Percentiles rank a stretch among this genome's conserved stretches.
These are phyloP conservation scores for Pestalotiopsis sp. DNA, from an alignment of 2,329 filamentous ascomycete species.

Conservation along the genomic window DNA sequence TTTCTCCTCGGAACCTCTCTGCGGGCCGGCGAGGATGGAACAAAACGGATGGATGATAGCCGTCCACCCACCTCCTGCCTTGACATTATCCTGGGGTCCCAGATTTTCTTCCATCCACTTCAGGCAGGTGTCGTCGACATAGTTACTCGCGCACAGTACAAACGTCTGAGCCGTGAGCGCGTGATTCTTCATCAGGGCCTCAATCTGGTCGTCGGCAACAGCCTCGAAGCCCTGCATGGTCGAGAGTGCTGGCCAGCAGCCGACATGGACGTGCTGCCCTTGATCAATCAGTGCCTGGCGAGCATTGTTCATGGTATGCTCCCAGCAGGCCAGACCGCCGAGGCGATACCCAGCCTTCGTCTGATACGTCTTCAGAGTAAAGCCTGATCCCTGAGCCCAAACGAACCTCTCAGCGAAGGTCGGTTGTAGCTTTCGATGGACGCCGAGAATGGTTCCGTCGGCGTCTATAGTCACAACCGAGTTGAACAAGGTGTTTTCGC, in stretches of 20 bases:
- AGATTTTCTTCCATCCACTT: conserved; percentile 37
- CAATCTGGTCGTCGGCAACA: conserved; percentile 45
- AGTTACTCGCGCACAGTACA: conserved; percentile 43
- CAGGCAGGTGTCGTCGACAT: conserved; percentile 43
- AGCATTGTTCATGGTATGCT: conserved; percentile 33
- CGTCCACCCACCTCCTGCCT: conserved; percentile 31
- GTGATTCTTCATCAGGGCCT: conserved; percentile 48
- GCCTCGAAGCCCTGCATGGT: conserved; percentile 39
- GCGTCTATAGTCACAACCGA: conserved; percentile 29
- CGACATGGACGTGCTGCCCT: conserved; percentile 31
- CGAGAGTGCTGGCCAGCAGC: conserved; percentile 33
- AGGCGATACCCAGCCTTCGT: conserved; percentile 20
- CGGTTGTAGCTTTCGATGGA: conserved; percentile 36
- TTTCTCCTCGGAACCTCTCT: conserved; percentile 25
- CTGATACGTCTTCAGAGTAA: conserved; percentile 23
- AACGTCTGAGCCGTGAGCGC: conserved; percentile 47
- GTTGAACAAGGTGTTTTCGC: conserved; percentile 33
- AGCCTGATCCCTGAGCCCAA: conserved; percentile 32
- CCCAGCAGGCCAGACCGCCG: conserved; percentile 35
- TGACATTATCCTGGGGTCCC: conserved; percentile 30
- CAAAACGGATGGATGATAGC: conserved; percentile 34
- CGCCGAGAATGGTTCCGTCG: conserved; percentile 28
- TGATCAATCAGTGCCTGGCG: conserved; percentile 32
- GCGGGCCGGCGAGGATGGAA: conserved; percentile 28
- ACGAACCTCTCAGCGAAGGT: conserved; percentile 32